Evolutionary conservation across 2,329 filamentous ascomycete genomes (phyloP), one percentile per base, ranked within the genome.

Genomic region (Neonectria neomacrospora): DNA sequence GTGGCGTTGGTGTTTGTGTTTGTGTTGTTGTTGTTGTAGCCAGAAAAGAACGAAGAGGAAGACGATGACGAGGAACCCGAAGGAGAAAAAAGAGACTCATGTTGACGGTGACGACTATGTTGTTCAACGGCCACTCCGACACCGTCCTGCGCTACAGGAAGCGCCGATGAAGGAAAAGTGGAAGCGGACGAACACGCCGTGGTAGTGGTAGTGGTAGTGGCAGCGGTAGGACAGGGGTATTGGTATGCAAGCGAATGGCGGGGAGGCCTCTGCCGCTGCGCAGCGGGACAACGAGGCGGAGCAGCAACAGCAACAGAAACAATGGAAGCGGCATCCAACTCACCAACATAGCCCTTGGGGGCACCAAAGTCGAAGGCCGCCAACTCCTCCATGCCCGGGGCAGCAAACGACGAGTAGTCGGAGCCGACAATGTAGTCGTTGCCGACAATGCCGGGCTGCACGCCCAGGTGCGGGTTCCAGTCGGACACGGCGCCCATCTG

Each of bases 361-460:
- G 82, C 78, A 45, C 76, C 69, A 67, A 82, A 85, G 65, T 86
- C 85, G 72, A 82, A 83, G 67, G 79, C 74, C 69, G 79, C 74
- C 69, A 83, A 82, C 64, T 86, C 84, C 53, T 88, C 85, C 75
- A 86, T 81, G 71, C 76, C 77, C 65, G 77, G 73, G 26, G 75
- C 78, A 54, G 86, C 80, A 74, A 88, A 78, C 32, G 75, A 87
- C 52, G 85, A 79, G 72, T 91, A 87, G 61, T 86, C 84, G 59
- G 80, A 75, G 56, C 80, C 86, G 42, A 83, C 80, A 68, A 85
- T 81, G 74, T 85, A 85, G 73, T 83, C 81, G 63, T 85, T 81
- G 69, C 85, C 83, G 54, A 91, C 86, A 65, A 93, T 91, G 73
- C 83, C 80, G 30, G 90, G 89, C 68, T 85, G 87, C 58, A 91